Evolutionary conservation across 2,329 filamentous ascomycete species (phyloP).

Genomic region (Paraphaeosphaeria minitans): DNA sequence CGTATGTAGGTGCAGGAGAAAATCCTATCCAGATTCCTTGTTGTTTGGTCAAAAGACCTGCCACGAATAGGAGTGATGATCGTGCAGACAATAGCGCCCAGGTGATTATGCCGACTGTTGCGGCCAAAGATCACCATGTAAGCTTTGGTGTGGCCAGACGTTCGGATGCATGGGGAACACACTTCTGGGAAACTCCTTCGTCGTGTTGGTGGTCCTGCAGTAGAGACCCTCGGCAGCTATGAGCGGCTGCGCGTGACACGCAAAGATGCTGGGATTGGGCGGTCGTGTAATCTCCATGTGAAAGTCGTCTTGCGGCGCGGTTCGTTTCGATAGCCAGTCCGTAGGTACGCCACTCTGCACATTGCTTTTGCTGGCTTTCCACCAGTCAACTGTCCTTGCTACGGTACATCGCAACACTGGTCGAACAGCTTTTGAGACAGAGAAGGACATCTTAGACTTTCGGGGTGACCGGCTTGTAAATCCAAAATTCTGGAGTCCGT

Average conservation of each 20-base stretch:
- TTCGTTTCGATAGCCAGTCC: background rate
- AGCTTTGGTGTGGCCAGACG: background rate
- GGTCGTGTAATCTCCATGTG: background rate
- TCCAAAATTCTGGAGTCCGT: background rate
- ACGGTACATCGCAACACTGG: background rate
- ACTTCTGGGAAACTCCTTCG: background rate
- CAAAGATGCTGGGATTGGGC: constrained; percentile 1
- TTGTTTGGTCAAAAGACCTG: background rate
- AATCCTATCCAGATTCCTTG: background rate
- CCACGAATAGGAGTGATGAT: background rate
- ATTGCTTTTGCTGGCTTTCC: background rate
- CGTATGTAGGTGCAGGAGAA: background rate
- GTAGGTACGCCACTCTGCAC: background rate
- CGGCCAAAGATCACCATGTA: background rate
- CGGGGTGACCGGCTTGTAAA: constrained; percentile 7
- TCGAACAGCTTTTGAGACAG: background rate
- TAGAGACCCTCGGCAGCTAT: constrained; percentile 2
- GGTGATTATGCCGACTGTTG: background rate
- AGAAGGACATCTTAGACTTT: background rate
- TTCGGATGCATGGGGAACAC: background rate
- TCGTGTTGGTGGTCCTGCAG: constrained; percentile 4
- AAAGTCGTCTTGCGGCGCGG: background rate
- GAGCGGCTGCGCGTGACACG: constrained; percentile 15
- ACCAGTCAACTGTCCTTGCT: background rate
- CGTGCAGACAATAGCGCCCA: background rate